These are phyloP conservation scores for Leccinum uliginosum DNA, from an alignment of 768 basidiomycete species.

Conservation along the genomic window DNA sequence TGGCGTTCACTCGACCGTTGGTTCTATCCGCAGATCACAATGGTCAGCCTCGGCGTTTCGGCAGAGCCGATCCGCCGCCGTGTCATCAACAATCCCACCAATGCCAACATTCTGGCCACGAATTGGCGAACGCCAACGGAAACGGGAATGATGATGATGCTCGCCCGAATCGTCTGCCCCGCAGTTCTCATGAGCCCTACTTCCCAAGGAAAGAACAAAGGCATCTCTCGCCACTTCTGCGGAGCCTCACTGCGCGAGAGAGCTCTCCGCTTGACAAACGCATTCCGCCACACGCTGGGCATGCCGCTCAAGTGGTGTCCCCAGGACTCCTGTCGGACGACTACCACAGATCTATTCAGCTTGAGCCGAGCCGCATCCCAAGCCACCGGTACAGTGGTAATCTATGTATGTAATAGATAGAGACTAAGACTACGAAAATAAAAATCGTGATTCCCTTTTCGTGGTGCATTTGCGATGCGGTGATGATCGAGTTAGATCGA, in stretches of 20 bases:
- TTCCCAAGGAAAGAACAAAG: constrained; percentile 9
- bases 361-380: no score
- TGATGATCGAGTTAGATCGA: no score
- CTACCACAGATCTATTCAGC: no score
- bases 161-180: constrained; percentile 20
- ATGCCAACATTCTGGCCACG: constrained; percentile 36
- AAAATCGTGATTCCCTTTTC: no score
- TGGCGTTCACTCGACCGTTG: neutral
- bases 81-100: constrained; percentile 35
- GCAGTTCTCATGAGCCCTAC: constrained; percentile 5
- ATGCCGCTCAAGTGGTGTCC: constrained; percentile 47
- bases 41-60: constrained; percentile 36
- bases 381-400: no score
- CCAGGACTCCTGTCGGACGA: no score
- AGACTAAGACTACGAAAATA: no score
- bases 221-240: constrained; percentile 25
- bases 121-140: constrained; percentile 30
- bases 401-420: no score
- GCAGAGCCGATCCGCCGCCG: constrained; percentile 54
- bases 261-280: constrained; percentile 47
- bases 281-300: constrained; percentile 53
- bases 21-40: constrained; percentile 10
- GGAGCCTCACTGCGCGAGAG: constrained; percentile 42
- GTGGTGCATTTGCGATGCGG: no score
- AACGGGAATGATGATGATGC: constrained; percentile 26